These are phyloP conservation scores for Pilaira anomala DNA, from an alignment of 192 early-diverging fungal genomes.

Conservation along the genomic window DNA sequence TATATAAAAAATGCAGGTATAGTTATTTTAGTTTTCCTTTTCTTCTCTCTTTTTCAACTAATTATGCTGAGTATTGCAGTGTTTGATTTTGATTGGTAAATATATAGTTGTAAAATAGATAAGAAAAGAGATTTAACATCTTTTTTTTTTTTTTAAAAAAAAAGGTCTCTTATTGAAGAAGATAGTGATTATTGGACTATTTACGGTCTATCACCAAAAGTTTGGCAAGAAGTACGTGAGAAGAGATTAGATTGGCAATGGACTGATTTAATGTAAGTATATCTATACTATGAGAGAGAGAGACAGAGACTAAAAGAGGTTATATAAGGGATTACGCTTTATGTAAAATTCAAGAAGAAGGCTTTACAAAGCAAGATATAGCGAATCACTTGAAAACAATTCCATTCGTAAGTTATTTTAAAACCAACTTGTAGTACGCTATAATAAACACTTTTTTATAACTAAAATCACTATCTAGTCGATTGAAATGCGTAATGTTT, in stretches of 20 bases:
- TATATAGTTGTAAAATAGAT: neutral
- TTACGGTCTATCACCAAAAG: conserved; percentile 30
- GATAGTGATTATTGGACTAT: conserved; percentile 58
- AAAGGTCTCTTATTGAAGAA: conserved; percentile 60
- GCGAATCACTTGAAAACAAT: conserved; percentile 30
- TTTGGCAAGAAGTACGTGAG: conserved; percentile 32
- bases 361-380: conserved; percentile 34
- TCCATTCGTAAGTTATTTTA: conserved; percentile 38
- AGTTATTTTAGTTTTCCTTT: neutral
- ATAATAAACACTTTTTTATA: too few relatives aligned
- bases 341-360: conserved; percentile 36
- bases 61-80: conserved; percentile 37
- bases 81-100: conserved; percentile 71
- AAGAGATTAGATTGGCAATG: conserved; percentile 41
- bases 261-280: conserved; percentile 62
- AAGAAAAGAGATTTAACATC: neutral
- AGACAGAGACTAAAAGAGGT: neutral
- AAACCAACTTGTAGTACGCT: too few relatives aligned
- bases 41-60: neutral
- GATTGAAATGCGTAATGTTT: conserved; percentile 43
- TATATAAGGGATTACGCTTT: conserved; percentile 37
- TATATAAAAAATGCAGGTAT: too few relatives aligned
- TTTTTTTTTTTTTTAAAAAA: neutral
- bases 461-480: conserved; percentile 28
- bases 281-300: neutral